Base-by-base conservation (phyloP, 371 early-diverging fungal species). In the Nematocida displodere region DNA sequence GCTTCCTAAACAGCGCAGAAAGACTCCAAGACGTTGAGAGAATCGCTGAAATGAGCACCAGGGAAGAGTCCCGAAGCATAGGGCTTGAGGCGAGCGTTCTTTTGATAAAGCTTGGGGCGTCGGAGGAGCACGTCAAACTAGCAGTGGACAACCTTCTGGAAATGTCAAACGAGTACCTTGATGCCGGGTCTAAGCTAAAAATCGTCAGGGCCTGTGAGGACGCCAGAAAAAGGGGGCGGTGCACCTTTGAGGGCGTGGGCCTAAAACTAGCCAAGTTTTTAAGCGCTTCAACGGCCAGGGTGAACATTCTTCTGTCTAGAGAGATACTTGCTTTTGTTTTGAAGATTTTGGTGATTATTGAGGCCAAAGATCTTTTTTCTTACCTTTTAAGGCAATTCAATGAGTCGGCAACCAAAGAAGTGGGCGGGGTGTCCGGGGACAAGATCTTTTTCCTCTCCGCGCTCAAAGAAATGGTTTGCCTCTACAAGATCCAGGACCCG, bases 141-240 rank as follows among this genome's bases (percentile, higher is more conserved):
- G 77, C 66, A 17, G 63, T 56, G 15, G 63, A 78, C 26, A 77
- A 63, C 39, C 34, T 81, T 20, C 33, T 81, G 31, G 55, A 59
- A 5, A 46, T 71, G 34, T 55, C 75, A 29, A 47, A 39, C 28
- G 75, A 71, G 75, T 71, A 71, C 48, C 28, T 71, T 13, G 75
- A 71, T 50, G 59, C 39, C n/a, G 50, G 47, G 17, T 46, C 75
- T 8, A 71, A 71, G 48, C 26, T n/a, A 15, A 71, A 50, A 37
- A 71, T 71, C 0, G 47, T 71, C 1, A 3, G 22, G 26, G 75
- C 24, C n/a, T 71, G 55, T 49, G 22, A 26, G 26, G 31, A 31
- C 7, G 75, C 62, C 15, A 28, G 26, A 8, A 58, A 36, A 61
- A 59, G 75, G 31, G 75, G 75, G 8, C 4, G 15, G 39, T 71